Conservation (phyloP, 73 alveolate species). For the Symbiodinium pilosum region DNA sequence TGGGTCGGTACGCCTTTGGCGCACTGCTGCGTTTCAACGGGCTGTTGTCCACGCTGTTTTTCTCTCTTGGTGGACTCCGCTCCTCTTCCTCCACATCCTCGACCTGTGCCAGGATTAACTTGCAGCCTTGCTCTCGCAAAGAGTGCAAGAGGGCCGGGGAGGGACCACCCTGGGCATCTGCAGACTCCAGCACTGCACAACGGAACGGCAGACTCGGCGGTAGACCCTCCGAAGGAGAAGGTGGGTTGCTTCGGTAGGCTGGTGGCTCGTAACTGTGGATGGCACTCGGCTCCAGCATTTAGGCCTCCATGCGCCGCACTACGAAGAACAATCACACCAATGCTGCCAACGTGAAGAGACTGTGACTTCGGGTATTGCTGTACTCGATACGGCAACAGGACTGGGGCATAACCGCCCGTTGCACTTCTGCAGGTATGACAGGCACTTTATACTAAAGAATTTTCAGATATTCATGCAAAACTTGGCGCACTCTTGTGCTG, state of each 20-base stretch:
- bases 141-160: slow-evolving; percentile 82
- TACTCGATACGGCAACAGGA: too few relatives aligned
- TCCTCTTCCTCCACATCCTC: slow-evolving; percentile 68
- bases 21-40: slow-evolving; percentile 27
- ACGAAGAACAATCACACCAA: neutral
- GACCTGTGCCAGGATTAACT: slow-evolving; percentile 68
- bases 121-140: slow-evolving; percentile 93
- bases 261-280: slow-evolving; percentile 94
- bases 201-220: slow-evolving; percentile 93
- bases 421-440: too few relatives aligned
- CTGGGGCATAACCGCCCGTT: too few relatives aligned
- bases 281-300: slow-evolving; percentile 91
- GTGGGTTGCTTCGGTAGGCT: slow-evolving; percentile 88
- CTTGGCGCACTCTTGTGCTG: too few relatives aligned
- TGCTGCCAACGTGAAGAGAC: neutral
- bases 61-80: neutral
- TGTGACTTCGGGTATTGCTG: too few relatives aligned
- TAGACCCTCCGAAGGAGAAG: slow-evolving; percentile 85
- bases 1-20: slow-evolving; percentile 71
- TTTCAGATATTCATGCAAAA: too few relatives aligned
- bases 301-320: slow-evolving; percentile 46
- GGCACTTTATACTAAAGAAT: too few relatives aligned
- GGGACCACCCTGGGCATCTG: slow-evolving; percentile 87
- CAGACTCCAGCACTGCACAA: slow-evolving; percentile 94
- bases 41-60: neutral